Base-by-base conservation (phyloP, 2,329 filamentous ascomycete genomes). In the Beauveria caledonica region DNA sequence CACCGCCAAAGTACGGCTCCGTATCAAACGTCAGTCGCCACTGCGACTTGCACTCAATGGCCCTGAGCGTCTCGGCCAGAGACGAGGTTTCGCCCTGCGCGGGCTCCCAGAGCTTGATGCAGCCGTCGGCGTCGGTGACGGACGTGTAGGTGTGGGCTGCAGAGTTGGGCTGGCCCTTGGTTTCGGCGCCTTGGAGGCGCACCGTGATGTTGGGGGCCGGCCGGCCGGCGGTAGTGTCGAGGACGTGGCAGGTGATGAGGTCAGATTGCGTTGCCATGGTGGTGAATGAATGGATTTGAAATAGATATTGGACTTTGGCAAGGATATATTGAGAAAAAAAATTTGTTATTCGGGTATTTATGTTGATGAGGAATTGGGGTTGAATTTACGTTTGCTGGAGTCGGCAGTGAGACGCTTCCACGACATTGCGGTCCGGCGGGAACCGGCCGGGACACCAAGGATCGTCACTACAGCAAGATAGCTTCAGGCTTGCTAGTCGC, bases 171-270 rank as follows among this genome's bases (percentile, higher is more conserved):
- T 49, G 10, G 52, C 70, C 63, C 13, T 70, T 62, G 62, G 69
- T 61, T 46, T 62, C 67, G 56, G 70, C 73, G 6, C 80, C 80
- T 52, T 85, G 77, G 23, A 92, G 83, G 59, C 81, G 84, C 61
- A 92, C 88, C 64, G 80, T 79, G 67, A 94, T 83, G 63, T 79
- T 78, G 60, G 79, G 73, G 17, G 84, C 90, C 21, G 90, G 90
- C 61, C 80, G 81, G 69, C 90, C 90, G 63, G 82, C 77, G n/a
- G 85, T 83, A 11, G 89, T 93, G 79, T 94, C 89, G 72, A 94
- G 89, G 73, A 92, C 84, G 78, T 94, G 90, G 78, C 89, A 93
- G 72, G 90, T 93, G 69, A 94, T 93, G 70, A 84, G 84, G 70
- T 86, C 84, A 69, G 82, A 84, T 39, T 62, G 53, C n/a, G 49